A percentile compares a stretch with the other conserved stretches of the same genome.
Evolutionary conservation across 2,329 filamentous ascomycete species (phyloP).

Genomic region (Penicillium sp.): DNA sequence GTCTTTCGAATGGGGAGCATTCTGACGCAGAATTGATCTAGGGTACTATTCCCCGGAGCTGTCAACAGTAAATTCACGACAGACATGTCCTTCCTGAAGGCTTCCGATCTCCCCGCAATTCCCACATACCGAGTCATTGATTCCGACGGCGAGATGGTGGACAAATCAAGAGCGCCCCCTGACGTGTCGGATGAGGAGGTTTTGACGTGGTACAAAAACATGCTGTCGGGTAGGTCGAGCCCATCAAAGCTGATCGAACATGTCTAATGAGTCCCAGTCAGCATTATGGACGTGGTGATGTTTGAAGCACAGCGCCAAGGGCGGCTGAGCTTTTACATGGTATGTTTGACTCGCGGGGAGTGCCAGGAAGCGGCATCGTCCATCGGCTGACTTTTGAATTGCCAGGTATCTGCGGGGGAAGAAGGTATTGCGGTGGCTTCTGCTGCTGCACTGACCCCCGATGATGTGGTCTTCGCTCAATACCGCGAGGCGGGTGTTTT

Average conservation of each 20-base stretch:
- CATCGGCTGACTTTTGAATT: too few species aligned
- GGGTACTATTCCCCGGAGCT: conserved; percentile 78
- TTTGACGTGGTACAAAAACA: conserved; percentile 56
- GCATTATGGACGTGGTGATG: conserved; percentile 96
- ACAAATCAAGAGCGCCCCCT: conserved; percentile 60
- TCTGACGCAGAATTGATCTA: conserved; percentile 24
- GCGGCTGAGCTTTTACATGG: conserved; percentile 96
- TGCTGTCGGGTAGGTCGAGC: conserved; percentile 48
- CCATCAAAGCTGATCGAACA: not conserved
- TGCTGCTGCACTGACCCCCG: conserved; percentile 72
- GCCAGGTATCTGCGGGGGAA: conserved; percentile 70
- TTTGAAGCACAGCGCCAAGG: conserved; percentile 95
- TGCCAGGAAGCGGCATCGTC: too few species aligned
- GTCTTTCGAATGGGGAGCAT: too few species aligned
- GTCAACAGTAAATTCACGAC: conserved; percentile 89
- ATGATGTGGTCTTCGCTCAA: conserved; percentile 88
- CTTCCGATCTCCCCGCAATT: conserved; percentile 66
- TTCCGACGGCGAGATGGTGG: conserved; percentile 77
- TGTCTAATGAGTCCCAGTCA: conserved; percentile 41
- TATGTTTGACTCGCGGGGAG: conserved; percentile 30
- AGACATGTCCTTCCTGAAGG: conserved; percentile 68
- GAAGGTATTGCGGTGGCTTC: conserved; percentile 90
- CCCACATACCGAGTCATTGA: conserved; percentile 89
- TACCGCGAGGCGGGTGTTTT: conserved; percentile 93
- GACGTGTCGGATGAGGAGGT: conserved; percentile 61